Conservation (phyloP, 176 grass and related monocot species). For the Musa schizocarpa region DNA sequence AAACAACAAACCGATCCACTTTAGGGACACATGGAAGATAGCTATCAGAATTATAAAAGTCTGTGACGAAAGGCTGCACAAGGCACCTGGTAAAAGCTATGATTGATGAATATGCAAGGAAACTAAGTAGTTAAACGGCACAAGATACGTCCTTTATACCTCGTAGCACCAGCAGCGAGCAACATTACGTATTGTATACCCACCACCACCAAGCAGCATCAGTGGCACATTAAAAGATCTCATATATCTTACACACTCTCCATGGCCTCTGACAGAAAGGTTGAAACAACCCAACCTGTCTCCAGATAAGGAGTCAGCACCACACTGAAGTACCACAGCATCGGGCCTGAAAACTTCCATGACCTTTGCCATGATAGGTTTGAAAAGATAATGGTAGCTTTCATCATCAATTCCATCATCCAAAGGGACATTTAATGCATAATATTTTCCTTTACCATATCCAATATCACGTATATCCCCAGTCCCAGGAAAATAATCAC, state of each 20-base stretch:
- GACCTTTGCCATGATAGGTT: slow-evolving; percentile 74
- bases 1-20: too few species aligned
- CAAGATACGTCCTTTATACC: slow-evolving; percentile 30
- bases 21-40: too few species aligned
- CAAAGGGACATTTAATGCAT: slow-evolving; percentile 71
- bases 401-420: slow-evolving; percentile 90
- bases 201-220: slow-evolving; percentile 80
- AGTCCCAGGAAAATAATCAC: slow-evolving; percentile 81
- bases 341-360: slow-evolving; percentile 80
- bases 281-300: slow-evolving; percentile 91
- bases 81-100: too few species aligned
- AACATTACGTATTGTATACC: slow-evolving; percentile 95
- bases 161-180: slow-evolving; percentile 91
- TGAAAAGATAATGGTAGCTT: slow-evolving; percentile 86
- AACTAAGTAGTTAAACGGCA: neutral
- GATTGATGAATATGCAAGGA: neutral
- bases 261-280: slow-evolving; percentile 78
- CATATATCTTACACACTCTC: slow-evolving; percentile 85
- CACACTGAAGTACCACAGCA: slow-evolving; percentile 85
- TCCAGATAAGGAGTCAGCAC: slow-evolving; percentile 80
- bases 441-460: slow-evolving; percentile 71
- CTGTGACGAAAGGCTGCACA: too few species aligned
- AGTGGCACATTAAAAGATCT: slow-evolving; percentile 91
- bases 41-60: too few species aligned
- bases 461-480: slow-evolving; percentile 72